phyloP scores from a whole-genome alignment of 2,329 filamentous ascomycete species.

The Talaromyces sp. region DNA sequence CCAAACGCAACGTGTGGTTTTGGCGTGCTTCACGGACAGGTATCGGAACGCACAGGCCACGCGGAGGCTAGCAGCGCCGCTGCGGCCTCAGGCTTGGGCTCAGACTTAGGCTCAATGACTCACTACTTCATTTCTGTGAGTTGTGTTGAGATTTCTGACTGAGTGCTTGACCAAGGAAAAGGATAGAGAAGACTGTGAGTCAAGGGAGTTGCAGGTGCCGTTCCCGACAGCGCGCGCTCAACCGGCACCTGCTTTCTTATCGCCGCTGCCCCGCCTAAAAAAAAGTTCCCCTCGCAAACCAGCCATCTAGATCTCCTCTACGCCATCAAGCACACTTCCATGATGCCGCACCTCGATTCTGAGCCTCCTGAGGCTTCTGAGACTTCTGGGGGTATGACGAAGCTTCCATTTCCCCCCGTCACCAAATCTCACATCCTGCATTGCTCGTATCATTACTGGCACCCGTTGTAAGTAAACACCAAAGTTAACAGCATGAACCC shows the following conservation, averaged over 20 bases:
- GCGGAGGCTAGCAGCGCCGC: conserved; percentile 3
- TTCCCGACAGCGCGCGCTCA: background rate
- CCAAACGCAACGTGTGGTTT: background rate
- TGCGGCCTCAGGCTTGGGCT: background rate
- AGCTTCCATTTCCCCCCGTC: conserved; percentile 71
- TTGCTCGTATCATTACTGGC: conserved; percentile 92
- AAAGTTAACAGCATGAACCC: background rate
- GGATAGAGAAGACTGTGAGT: background rate
- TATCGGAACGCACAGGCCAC: conserved; percentile 8
- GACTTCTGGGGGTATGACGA: conserved; percentile 12
- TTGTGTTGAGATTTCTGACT: background rate
- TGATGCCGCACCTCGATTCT: background rate
- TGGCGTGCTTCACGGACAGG: background rate
- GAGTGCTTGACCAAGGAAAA: background rate
- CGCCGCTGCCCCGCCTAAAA: background rate
- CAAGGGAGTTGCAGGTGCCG: background rate
- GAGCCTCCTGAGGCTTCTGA: conserved; percentile 8
- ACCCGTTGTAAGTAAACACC: conserved; percentile 55
- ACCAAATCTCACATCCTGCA: conserved; percentile 83
- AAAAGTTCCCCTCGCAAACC: conserved; percentile 1
- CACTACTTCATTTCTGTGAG: background rate
- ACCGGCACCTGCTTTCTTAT: background rate
- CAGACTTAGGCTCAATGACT: conserved; percentile 2
- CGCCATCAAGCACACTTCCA: background rate
- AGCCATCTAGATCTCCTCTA: background rate